A percentile compares a stretch with the other conserved stretches of the same genome.
Conservation (phyloP, 2,329 filamentous ascomycete genomes). For the Aspergillus aculeatinus region DNA sequence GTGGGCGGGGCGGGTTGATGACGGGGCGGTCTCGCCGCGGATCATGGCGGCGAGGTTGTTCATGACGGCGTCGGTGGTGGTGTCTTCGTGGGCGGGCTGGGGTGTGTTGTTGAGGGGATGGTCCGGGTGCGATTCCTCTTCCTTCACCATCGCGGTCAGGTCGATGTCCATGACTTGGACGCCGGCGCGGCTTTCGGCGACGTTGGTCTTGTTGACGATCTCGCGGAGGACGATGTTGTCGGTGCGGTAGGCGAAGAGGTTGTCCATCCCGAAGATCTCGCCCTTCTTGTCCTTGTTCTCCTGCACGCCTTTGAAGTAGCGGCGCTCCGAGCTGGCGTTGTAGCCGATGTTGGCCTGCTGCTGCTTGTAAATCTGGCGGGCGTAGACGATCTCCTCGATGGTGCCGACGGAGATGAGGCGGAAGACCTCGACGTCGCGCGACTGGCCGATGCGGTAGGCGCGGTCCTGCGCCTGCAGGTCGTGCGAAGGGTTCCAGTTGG, state of each 20-base stretch:
- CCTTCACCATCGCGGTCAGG: constrained; percentile 54
- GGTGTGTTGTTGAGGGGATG: constrained; percentile 16
- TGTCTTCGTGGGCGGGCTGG: constrained; percentile 17
- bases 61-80: constrained; percentile 66
- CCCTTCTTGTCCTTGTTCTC: constrained; percentile 78
- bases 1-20: constrained; percentile 24
- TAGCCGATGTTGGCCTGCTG: constrained; percentile 98
- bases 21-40: constrained; percentile 40
- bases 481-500: constrained; percentile 95
- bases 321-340: constrained; percentile 83
- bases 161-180: constrained; percentile 78
- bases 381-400: constrained; percentile 96
- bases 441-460: constrained; percentile 92
- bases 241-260: constrained; percentile 79
- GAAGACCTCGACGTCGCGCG: constrained; percentile 91
- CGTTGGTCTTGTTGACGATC: constrained; percentile 97
- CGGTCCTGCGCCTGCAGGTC: constrained; percentile 95
- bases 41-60: constrained; percentile 68
- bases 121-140: constrained; percentile 31
- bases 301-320: constrained; percentile 95
- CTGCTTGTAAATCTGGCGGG: constrained; percentile 96
- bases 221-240: constrained; percentile 82
- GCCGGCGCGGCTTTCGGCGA: constrained; percentile 86
- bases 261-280: constrained; percentile 87
- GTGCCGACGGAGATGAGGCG: constrained; percentile 86